Base-by-base conservation (phyloP, 2,329 filamentous ascomycete species). In the Shiraia bambusicola region DNA sequence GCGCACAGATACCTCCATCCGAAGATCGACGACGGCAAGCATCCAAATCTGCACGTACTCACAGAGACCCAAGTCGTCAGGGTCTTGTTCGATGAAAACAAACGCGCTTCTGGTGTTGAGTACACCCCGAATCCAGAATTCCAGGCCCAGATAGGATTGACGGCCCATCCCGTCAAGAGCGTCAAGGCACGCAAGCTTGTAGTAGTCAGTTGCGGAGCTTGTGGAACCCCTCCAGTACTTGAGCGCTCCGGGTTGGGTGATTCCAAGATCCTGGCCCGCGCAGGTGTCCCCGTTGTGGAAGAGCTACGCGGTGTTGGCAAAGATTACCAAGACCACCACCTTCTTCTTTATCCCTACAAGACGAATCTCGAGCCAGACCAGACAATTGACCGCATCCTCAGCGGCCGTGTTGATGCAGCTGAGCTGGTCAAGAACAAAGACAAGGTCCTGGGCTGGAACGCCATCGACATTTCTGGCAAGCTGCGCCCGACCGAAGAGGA, bases 221-320 rank as follows among this genome's bases (percentile, higher is more conserved):
- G 75, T 5, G 76, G 76, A 2, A 78, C 79, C 0, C 79, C 81
- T 0, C 62, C 67, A 0, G 71, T 86, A 1, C 73, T 86, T 0
- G 81, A 86, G 58, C 69, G 82, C 14, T 86, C 82, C 0, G 83
- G 83, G 6, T 55, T 86, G 1, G 81, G 80, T n/a, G 69, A 72
- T 31, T 65, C 71, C 1, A 67, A 74, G 2, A 53, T 81, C 5
- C 71, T 84, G 8, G 42, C 56, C 10, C 70, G 71, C 35, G 75
- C 79, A 46, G 67, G 71, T 6, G 82, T 86, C 48, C 58, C 71
- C 1, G 63, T 78, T 0, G 52, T 82, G 9, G 70, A 76, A 9
- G 73, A 84, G 47, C 75, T 82, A 2, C 76, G 77, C 1, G 80
- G 83, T 19, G 81, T 87, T 5, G 83, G 83, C 4, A 77, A 77